Evolutionary conservation across 2,329 filamentous ascomycete genomes (phyloP), one percentile per base, ranked within the genome.

Genomic region (Onygenales sp.): DNA sequence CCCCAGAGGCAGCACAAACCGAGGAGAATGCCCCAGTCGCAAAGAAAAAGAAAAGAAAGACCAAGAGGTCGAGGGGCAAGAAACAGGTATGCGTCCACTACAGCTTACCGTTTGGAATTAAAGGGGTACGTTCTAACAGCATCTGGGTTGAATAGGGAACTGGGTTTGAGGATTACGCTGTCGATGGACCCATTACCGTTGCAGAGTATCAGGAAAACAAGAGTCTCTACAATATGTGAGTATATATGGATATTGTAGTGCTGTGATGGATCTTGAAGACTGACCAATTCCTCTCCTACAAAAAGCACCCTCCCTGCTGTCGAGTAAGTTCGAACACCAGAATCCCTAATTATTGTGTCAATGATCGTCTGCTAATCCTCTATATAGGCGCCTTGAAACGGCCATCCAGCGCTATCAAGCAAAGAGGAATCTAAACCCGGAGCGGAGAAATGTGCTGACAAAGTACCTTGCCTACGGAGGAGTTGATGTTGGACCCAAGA

Each of bases 391-490:
- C 46, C 89, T 97, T 42, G 85, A 96, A 64, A 80, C 84, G 31
- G 93, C 89, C 46, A 86, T 97, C 52, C 84, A 90, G 59, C 85
- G 89, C 11, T 98, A 85, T 71, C 83, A 86, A 57, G 77, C 81
- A 38, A 86, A 84, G 46, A 86, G 91, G 35, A 90, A 87, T 59
- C 79, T 95, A 55, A 80, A 86, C 55, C 68, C 75, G 10, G 75
- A 81, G 3, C 82, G 83, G 27, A 68, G 75, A 4, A 74, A 78
- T 14, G 72, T 90, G 36, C 93, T 98, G 70, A 78, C 81, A 63
- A 87, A 87, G 58, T 95, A 93, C 64, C 80, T 97, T 54, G 78
- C 81, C 38, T 85, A 92, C 44, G 93, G 93, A 2, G 92, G 93
- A 3, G 79, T 98, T 42, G 84, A 89, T 43, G 73, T 78, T 7